These are phyloP conservation scores for Russula dissimulans DNA, from an alignment of 768 basidiomycete species.

Conservation along the genomic window DNA sequence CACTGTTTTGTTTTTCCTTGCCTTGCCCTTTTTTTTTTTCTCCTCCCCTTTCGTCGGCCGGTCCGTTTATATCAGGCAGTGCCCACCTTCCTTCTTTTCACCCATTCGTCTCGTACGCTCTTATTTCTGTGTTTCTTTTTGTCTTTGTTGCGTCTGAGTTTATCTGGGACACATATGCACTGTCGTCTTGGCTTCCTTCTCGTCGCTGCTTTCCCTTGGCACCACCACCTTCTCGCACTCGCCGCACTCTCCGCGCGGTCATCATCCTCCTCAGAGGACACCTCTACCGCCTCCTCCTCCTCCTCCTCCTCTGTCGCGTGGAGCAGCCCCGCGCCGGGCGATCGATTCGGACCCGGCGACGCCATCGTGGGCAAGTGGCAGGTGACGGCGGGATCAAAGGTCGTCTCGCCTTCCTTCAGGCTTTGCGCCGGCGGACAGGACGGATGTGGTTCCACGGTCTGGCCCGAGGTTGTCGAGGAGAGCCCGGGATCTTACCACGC, in stretches of 20 bases:
- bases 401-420: slow-evolving; percentile 29
- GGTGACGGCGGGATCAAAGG: slow-evolving; percentile 9
- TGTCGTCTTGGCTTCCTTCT: neutral
- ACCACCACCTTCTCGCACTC: neutral
- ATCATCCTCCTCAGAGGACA: neutral
- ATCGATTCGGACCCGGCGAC: slow-evolving; percentile 25
- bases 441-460: slow-evolving; percentile 23
- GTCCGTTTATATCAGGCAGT: slow-evolving; percentile 12
- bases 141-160: neutral
- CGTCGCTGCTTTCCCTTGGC: neutral
- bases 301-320: slow-evolving; percentile 20
- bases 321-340: slow-evolving; percentile 25
- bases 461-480: slow-evolving; percentile 24
- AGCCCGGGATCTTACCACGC: slow-evolving; percentile 23
- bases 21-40: neutral
- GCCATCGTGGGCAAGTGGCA: slow-evolving; percentile 28
- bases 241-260: neutral
- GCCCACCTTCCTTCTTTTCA: neutral
- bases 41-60: slow-evolving; percentile 3
- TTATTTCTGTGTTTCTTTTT: neutral
- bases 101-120: neutral
- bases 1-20: neutral
- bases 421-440: slow-evolving; percentile 23
- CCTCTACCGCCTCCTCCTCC: neutral
- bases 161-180: neutral